Conservation (phyloP, 208 protist species). For the Trichomonas vaginalis region DNA sequence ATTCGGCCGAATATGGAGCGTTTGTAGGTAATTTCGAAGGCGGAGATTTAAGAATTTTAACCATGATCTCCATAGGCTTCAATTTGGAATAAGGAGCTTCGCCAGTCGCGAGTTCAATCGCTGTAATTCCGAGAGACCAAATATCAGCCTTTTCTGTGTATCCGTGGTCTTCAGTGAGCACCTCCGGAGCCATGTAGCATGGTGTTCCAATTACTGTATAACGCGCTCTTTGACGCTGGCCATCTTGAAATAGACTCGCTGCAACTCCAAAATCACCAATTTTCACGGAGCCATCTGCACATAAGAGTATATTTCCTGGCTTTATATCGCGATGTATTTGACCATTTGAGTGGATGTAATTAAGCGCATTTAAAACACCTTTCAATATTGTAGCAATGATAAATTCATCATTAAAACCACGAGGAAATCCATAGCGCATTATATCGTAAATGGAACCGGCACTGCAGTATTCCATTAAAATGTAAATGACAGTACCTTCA, state of each 20-base stretch:
- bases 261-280: conserved; percentile 43
- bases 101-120: conserved; percentile 41
- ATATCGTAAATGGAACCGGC: background rate
- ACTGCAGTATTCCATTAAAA: background rate
- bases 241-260: conserved; percentile 21
- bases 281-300: conserved; percentile 30
- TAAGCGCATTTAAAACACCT: conserved; percentile 23
- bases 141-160: conserved; percentile 46
- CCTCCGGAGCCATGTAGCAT: conserved; percentile 47
- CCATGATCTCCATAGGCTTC: conserved; percentile 25
- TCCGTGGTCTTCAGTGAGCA: conserved; percentile 31
- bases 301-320: conserved; percentile 35
- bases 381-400: conserved; percentile 32
- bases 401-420: background rate
- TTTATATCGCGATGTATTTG: conserved; percentile 34
- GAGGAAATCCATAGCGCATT: background rate
- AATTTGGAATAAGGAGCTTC: conserved; percentile 37
- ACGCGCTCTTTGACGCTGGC: conserved; percentile 13
- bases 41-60: background rate
- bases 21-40: background rate
- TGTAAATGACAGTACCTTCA: background rate
- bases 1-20: conserved; percentile 18
- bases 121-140: conserved; percentile 49
- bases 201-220: conserved; percentile 44
- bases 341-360: conserved; percentile 29